A percentile compares a stretch with the other conserved stretches of the same genome.
These are phyloP conservation scores for Aspergillus melleus DNA, from an alignment of 2,329 filamentous ascomycete species.

Conservation along the genomic window DNA sequence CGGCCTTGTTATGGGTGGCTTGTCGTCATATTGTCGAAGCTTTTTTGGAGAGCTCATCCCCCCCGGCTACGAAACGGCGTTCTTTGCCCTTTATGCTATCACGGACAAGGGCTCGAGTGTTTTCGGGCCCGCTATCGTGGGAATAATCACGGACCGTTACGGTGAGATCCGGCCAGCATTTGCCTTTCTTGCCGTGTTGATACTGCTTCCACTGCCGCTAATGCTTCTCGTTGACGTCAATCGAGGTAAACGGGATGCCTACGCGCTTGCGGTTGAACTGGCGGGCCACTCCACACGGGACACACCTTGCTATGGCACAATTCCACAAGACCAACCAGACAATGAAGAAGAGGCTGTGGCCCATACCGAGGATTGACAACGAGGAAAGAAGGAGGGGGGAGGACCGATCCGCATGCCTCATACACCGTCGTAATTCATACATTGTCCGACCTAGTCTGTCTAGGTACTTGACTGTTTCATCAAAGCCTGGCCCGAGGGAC, in stretches of 20 bases:
- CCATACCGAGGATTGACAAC: background rate
- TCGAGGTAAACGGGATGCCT: slow-evolving; percentile 68
- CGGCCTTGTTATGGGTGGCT: slow-evolving; percentile 88
- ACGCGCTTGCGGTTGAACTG: slow-evolving; percentile 59
- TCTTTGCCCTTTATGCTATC: slow-evolving; percentile 95
- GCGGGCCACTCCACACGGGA: slow-evolving; percentile 26
- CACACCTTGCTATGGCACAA: slow-evolving; percentile 27
- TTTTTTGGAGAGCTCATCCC: slow-evolving; percentile 93
- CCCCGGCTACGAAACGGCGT: slow-evolving; percentile 89
- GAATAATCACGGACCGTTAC: slow-evolving; percentile 81
- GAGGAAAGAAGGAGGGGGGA: too few species aligned
- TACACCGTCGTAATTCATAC: too few species aligned
- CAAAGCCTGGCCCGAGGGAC: too few species aligned
- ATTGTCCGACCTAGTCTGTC: too few species aligned
- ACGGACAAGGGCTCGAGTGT: slow-evolving; percentile 95
- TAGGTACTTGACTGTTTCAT: too few species aligned
- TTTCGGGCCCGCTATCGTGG: slow-evolving; percentile 92
- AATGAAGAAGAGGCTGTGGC: background rate
- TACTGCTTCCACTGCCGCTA: slow-evolving; percentile 79
- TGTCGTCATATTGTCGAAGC: slow-evolving; percentile 88
- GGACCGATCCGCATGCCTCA: too few species aligned
- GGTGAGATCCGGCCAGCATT: slow-evolving; percentile 85
- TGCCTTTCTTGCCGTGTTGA: slow-evolving; percentile 83
- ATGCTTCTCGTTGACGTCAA: slow-evolving; percentile 86
- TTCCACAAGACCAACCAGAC: slow-evolving; percentile 6